phyloP scores from a whole-genome alignment of 2,329 filamentous ascomycete species.

The Talaromyces pinophilus region DNA sequence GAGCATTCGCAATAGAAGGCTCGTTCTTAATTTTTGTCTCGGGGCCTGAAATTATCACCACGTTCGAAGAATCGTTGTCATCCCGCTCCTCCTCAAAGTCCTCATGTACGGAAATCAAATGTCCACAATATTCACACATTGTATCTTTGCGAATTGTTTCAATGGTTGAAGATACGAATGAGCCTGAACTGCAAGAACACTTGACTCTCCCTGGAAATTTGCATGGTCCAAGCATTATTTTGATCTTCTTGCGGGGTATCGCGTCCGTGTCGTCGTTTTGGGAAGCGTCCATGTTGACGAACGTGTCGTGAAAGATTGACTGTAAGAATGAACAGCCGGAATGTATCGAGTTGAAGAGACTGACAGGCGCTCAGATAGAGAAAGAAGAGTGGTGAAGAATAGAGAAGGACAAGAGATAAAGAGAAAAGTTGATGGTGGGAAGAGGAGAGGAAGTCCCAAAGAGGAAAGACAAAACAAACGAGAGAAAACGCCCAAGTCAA shows the following conservation, averaged over 20 bases:
- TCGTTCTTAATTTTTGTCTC: neutral
- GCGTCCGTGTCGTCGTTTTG: neutral
- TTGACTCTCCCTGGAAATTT: neutral
- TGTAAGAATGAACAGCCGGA: neutral
- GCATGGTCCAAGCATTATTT: neutral
- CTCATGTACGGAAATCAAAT: neutral
- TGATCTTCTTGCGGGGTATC: neutral
- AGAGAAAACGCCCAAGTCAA: neutral
- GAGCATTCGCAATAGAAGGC: neutral
- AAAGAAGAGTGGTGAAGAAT: neutral
- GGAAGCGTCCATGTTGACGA: neutral
- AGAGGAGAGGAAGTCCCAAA: neutral
- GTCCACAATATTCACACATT: constrained; percentile 1
- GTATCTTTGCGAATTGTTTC: neutral
- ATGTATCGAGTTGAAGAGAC: neutral
- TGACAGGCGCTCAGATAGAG: neutral
- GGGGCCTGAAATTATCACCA: neutral
- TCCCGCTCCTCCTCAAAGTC: neutral
- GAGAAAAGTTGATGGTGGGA: neutral
- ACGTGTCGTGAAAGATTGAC: neutral
- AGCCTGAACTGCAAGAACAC: neutral
- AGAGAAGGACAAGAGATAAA: neutral
- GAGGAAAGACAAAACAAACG: neutral
- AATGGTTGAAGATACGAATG: neutral
- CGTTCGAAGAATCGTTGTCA: neutral